Base-by-base conservation (phyloP, 2,329 filamentous ascomycete genomes). In the Aspergillus ochraceus region DNA sequence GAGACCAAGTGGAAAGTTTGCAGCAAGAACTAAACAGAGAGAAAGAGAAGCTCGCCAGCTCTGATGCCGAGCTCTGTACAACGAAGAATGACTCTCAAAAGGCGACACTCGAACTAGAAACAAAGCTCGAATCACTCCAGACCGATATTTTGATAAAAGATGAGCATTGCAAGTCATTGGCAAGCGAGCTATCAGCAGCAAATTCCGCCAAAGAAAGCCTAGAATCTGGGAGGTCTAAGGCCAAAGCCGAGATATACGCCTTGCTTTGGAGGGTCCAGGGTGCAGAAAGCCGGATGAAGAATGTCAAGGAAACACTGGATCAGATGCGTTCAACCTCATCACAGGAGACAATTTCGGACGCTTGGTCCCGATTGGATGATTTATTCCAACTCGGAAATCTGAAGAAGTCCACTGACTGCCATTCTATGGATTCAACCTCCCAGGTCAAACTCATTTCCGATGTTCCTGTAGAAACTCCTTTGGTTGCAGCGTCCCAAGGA, bases 251-350 rank as follows among this genome's bases (percentile, higher is more conserved):
- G 49, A 66, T 71, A 19, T 54, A 70, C 49, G 57, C 60, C 8
- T 58, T 74, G 6, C 67, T 68, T 36, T 62, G 56, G 11, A 61
- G 64, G 30, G 64, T 71, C 2, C 68, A 71, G 36, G 66, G 67
- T 39, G 66, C 67, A 3, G 71, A 74, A 52, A 24, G 55, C 1
- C 68, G 65, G 61, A 58, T 65, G 49, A 68, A 60, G 20, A 64
- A 59, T 9, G 63, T 67, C 14, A 67, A 64, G 59, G 63, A 66
- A 19, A 57, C 60, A 4, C 47, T 74, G 12, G 49, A 55, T 8
- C 64, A 62, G 19, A 39, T 66, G 20, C 57, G 61, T 12, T 53
- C 68, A 17, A 52, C 65, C 4, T 53, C 52, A 5, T 19, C 62
- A 4, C 60, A 64, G 1, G 64, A 70, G 42, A 46, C 65, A 19